Evolutionary conservation across 2,329 filamentous ascomycete genomes (phyloP).

Genomic region (Byssoonygena ceratinophila): DNA sequence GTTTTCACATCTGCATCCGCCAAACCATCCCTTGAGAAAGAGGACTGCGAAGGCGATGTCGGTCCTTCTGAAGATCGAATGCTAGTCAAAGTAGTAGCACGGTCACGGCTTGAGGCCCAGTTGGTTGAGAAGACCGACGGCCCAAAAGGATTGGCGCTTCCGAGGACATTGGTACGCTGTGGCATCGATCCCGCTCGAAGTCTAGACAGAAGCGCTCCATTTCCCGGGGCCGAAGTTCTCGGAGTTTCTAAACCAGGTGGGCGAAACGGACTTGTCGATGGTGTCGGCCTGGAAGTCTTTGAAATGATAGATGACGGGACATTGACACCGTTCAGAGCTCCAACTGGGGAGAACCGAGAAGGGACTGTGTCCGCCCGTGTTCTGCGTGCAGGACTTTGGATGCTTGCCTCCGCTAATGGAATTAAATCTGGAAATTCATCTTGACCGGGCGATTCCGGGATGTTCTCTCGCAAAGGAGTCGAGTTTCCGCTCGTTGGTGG

Average conservation of each 20-base stretch:
- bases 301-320: constrained; percentile 50
- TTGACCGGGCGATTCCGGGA: constrained; percentile 83
- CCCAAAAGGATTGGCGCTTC: constrained; percentile 60
- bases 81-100: constrained; percentile 80
- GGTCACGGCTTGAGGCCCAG: constrained; percentile 71
- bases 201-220: constrained; percentile 59
- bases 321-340: constrained; percentile 48
- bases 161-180: constrained; percentile 62
- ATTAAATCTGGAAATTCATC: constrained; percentile 91
- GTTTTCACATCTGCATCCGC: constrained; percentile 85
- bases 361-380: constrained; percentile 92
- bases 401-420: constrained; percentile 54
- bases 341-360: constrained; percentile 76
- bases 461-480: constrained; percentile 90
- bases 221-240: constrained; percentile 34
- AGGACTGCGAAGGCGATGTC: constrained; percentile 74
- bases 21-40: constrained; percentile 73
- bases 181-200: constrained; percentile 90
- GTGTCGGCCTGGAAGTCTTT: constrained; percentile 74
- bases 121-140: constrained; percentile 78
- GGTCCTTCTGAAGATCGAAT: constrained; percentile 79
- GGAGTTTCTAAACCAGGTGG: constrained; percentile 41
- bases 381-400: constrained; percentile 60
- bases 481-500: constrained; percentile 94
- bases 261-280: constrained; percentile 79